Base-by-base conservation (phyloP, 768 basidiomycete species). In the Suillus occidentalis region DNA sequence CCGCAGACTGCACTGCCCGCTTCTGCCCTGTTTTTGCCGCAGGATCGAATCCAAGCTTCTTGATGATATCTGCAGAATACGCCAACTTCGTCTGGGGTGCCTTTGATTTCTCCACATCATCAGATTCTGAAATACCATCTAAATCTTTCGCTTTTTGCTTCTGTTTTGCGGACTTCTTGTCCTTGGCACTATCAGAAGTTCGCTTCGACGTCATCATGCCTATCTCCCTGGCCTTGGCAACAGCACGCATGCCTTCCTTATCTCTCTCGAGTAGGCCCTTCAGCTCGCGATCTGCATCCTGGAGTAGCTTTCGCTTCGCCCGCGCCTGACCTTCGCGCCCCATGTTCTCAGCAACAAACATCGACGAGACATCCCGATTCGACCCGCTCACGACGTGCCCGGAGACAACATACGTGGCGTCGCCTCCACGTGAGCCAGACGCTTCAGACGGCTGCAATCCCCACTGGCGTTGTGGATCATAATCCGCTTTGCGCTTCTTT, bases 291-390 rank as follows among this genome's bases (percentile, higher is more conserved):
- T 95, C 94, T 2, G 85, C 81, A 57, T 89, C 85, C 64, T 83
- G 82, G 20, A 82, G 83, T 14, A 85, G 67, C 72, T 83, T 83
- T 53, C 94, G 84, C 67, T 87, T 87, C 6, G 90, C 87, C 70
- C 83, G 90, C 22, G 90, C 90, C 70, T 94, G 91, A 2, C 89
- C 89, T 62, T 90, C 90, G 20, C 95, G 82, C 1, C 94, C 94
- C 45, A 95, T 80, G 64, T 80, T 87, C 76, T 97, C 95, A 1
- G 82, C 73, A 4, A 88, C 72, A 66, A 85, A 89, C 68, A 90
- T 69, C 18, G 82, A 79, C 56, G 68, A 64, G 13, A 67, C 57
- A 22, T 73, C 72, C 3, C 67, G 76, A 37, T 71, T 72, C 2
- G 78, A 73, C 22, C 83, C 85, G 39, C 84, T 82, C 12, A 95